A percentile compares a stretch with the other conserved stretches of the same genome.
phyloP scores from a whole-genome alignment of 2,329 filamentous ascomycete genomes.

The Claviceps sp. region DNA sequence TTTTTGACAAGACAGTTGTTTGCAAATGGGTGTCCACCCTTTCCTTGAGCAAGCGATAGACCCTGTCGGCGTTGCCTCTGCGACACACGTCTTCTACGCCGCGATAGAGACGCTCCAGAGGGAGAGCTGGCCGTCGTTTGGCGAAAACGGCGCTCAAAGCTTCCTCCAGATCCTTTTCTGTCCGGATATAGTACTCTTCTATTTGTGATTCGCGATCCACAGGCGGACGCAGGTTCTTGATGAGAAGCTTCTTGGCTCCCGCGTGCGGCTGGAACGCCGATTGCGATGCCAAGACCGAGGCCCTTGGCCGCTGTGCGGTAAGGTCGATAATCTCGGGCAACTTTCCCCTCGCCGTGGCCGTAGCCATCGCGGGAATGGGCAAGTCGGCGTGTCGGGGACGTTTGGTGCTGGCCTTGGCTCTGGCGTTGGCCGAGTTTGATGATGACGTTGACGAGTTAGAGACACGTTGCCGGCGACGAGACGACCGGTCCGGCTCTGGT shows the following conservation, averaged over 20 bases:
- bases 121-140: slow-evolving; percentile 46
- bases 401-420: slow-evolving; percentile 14
- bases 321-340: slow-evolving; percentile 24
- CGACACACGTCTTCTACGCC: slow-evolving; percentile 87
- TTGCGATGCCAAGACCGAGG: neutral
- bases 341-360: slow-evolving; percentile 26
- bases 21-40: slow-evolving; percentile 58
- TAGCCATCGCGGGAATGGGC: slow-evolving; percentile 16
- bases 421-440: slow-evolving; percentile 8
- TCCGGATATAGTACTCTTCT: slow-evolving; percentile 64
- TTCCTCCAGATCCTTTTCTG: slow-evolving; percentile 58
- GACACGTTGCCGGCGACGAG: slow-evolving; percentile 25
- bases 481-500: slow-evolving; percentile 17
- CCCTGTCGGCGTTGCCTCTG: slow-evolving; percentile 53
- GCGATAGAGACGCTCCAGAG: slow-evolving; percentile 80
- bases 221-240: slow-evolving; percentile 72
- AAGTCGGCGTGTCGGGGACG: slow-evolving; percentile 17
- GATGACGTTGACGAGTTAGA: slow-evolving; percentile 17
- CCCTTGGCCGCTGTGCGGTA: slow-evolving; percentile 16
- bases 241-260: slow-evolving; percentile 75
- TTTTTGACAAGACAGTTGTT: slow-evolving; percentile 39
- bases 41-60: slow-evolving; percentile 53
- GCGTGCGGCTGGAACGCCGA: slow-evolving; percentile 54
- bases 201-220: slow-evolving; percentile 45
- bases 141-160: slow-evolving; percentile 64